Percentiles rank a stretch among this genome's conserved stretches.
These are phyloP conservation scores for Pseudopediastrum boryanum DNA, from an alignment of 139 green algal species.

Conservation along the genomic window DNA sequence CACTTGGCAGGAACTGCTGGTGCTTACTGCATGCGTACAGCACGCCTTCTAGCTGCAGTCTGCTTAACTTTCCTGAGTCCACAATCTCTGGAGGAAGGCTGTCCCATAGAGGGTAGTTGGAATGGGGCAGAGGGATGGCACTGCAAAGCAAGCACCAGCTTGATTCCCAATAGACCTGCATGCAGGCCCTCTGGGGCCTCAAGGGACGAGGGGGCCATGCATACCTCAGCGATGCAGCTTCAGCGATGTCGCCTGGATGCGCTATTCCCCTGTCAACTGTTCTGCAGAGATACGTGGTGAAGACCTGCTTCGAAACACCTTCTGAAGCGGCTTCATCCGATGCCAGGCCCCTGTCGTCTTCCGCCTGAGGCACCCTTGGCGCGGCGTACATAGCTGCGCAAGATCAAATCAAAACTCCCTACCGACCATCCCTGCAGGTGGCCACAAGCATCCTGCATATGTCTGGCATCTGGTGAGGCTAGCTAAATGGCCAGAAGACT, in stretches of 20 bases:
- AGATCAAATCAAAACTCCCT: too few relatives aligned
- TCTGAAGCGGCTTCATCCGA: too few relatives aligned
- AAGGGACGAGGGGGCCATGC: neutral
- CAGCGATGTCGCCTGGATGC: conserved; percentile 78
- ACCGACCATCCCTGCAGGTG: too few relatives aligned
- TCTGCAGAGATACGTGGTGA: conserved; percentile 34
- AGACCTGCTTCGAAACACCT: conserved; percentile 35
- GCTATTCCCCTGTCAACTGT: conserved; percentile 12
- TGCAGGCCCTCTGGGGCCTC: neutral
- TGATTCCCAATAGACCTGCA: neutral
- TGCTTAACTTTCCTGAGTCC: conserved; percentile 69
- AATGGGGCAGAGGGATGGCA: conserved; percentile 71
- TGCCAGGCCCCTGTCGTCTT: too few relatives aligned
- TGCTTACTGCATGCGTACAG: conserved; percentile 85
- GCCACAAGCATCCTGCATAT: too few relatives aligned
- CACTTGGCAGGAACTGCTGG: conserved; percentile 71
- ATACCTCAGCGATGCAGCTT: conserved; percentile 71
- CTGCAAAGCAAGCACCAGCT: conserved; percentile 45
- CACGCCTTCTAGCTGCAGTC: conserved; percentile 89
- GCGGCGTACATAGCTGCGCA: too few relatives aligned
- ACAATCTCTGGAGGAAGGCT: conserved; percentile 59
- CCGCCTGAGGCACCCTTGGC: too few relatives aligned
- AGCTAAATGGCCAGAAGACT: too few relatives aligned
- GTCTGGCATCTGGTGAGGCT: too few relatives aligned
- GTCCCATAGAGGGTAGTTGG: conserved; percentile 76